Evolutionary conservation across 352 stramenopile genomes (phyloP), one percentile per base, ranked within the genome.

Genomic region (Phytophthora palmivora): DNA sequence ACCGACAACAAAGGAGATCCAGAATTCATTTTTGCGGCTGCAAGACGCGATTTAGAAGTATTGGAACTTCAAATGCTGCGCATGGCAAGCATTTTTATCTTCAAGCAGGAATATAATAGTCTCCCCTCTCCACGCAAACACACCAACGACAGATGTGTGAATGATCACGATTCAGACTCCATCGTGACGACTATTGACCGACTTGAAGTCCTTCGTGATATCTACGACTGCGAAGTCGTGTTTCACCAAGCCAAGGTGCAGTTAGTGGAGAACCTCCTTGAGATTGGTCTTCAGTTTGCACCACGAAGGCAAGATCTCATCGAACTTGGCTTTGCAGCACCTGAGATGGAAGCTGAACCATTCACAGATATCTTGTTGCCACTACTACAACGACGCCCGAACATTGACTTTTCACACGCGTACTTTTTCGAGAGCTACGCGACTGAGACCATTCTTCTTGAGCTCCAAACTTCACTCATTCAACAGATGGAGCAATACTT

Each of bases 401-500:
- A 79, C 6, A 46, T 91, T 9, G 82, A 89, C 36, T 82, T 83
- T 15, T 63, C 76, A 2, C 59, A 87, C 18, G 50, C 55, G 8
- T 91, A 91, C 49, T 88, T 89, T 49, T 79, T 74, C 37, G 79
- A 89, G 39, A 88, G 79, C 36, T 88, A 83, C 28, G 67, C 69
- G 3, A 43, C 56, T 2, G 78, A 91, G 42, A 84, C 70, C 0
- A 24, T 87, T 6, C 54, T 80, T 10, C 49, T 88, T 18, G 73
- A 87, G 26, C 66, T 91, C 11, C 77, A 88, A 42, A 38, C 46
- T 26, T 70, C 65, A 8, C 49, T 88, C 6, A 42, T 76, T 26
- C 50, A 70, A 19, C 60, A 74, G 15, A 65, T 82, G 15, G 36
- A 52, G 6, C 53, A 76, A 6, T 50, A 85, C 38, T 74, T 80